phyloP scores from a whole-genome alignment of 768 basidiomycete species.

The Trametes meyenii region DNA sequence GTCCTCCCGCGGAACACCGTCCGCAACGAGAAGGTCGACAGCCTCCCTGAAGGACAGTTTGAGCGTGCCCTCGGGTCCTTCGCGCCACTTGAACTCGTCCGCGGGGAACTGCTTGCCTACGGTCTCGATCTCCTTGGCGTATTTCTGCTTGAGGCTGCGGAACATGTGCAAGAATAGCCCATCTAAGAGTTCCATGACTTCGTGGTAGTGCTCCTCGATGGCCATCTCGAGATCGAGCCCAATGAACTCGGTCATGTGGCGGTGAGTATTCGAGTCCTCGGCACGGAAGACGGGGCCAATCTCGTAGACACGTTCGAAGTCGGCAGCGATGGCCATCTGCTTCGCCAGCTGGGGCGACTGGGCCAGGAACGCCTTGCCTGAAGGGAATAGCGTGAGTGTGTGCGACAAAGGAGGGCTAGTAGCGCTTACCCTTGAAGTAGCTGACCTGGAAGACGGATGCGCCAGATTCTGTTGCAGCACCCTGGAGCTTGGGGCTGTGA shows the following conservation, averaged over 20 bases:
- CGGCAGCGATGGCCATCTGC: constrained; percentile 99
- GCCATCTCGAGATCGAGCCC: constrained; percentile 99
- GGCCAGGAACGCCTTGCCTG: constrained; percentile 89
- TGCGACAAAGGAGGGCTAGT: background rate
- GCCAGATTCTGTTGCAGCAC: constrained; percentile 95
- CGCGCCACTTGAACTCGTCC: constrained; percentile 94
- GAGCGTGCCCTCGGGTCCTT: constrained; percentile 87
- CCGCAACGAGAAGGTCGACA: constrained; percentile 81
- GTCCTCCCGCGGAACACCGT: constrained; percentile 75
- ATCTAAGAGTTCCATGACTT: constrained; percentile 93
- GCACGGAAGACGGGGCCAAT: constrained; percentile 97
- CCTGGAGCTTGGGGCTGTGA: constrained; percentile 96
- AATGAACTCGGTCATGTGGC: constrained; percentile 97
- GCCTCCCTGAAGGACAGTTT: constrained; percentile 87
- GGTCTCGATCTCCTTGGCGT: constrained; percentile 78
- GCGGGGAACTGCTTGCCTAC: constrained; percentile 89
- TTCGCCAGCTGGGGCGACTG: constrained; percentile 98
- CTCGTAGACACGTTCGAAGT: constrained; percentile 98
- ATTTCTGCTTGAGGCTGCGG: constrained; percentile 74
- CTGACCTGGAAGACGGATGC: constrained; percentile 97
- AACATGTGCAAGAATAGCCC: constrained; percentile 86
- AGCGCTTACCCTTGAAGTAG: constrained; percentile 87
- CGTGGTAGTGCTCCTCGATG: constrained; percentile 98
- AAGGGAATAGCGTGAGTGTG: background rate
- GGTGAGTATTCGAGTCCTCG: constrained; percentile 95